phyloP scores from a whole-genome alignment of 768 basidiomycete species.

The Lanmaoa rubissima region DNA sequence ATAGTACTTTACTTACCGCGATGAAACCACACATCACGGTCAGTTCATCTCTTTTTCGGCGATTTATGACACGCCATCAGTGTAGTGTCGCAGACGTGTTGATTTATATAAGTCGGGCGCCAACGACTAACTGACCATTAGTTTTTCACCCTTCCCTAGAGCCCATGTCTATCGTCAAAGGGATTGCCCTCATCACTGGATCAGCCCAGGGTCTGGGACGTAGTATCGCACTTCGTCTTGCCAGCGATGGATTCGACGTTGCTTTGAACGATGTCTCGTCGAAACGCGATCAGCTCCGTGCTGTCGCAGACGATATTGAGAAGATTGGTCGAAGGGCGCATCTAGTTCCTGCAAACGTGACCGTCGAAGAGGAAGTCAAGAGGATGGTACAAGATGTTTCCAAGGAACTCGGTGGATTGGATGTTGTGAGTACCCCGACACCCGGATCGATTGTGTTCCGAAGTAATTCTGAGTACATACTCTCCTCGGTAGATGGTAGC shows the following conservation, averaged over 20 bases:
- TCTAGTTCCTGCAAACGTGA: conserved; percentile 16
- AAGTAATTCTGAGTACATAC: too few species aligned
- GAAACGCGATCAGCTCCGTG: conserved; percentile 9
- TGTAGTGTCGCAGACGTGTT: neutral
- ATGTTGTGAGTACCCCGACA: neutral
- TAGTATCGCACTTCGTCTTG: conserved; percentile 17
- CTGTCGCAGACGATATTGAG: conserved; percentile 11
- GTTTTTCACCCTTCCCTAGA: neutral
- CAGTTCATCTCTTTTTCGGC: neutral
- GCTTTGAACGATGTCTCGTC: conserved; percentile 29
- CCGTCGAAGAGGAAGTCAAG: conserved; percentile 4
- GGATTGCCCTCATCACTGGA: conserved; percentile 33
- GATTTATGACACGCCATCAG: neutral
- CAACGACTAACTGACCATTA: too few species aligned
- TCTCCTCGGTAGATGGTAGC: conserved; percentile 14
- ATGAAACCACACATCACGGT: too few species aligned
- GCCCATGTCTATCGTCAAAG: conserved; percentile 19
- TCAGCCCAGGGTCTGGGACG: conserved; percentile 31
- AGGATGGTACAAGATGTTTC: neutral
- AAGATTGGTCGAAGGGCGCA: conserved; percentile 12
- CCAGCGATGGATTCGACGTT: conserved; percentile 27
- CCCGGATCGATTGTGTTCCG: too few species aligned
- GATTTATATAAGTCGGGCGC: too few species aligned
- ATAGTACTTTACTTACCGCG: too few species aligned
- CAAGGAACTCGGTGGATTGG: conserved; percentile 6